These are phyloP conservation scores for Populus hybrid DNA, from an alignment of 441 rosid genomes.

Conservation along the genomic window DNA sequence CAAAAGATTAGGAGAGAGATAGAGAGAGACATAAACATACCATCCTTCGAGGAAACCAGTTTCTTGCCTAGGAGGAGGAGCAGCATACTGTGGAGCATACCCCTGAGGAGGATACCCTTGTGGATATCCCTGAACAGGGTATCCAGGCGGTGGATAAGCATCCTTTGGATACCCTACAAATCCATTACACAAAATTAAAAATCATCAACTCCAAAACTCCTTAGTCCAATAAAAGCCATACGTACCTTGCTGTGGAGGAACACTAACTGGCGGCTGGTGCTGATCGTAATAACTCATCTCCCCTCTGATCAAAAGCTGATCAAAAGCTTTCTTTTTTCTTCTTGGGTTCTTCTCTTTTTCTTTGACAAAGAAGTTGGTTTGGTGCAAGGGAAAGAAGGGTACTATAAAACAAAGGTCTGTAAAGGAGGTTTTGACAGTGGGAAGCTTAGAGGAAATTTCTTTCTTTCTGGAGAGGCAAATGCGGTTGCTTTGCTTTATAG, in stretches of 20 bases:
- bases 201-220: neutral
- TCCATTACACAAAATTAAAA: neutral
- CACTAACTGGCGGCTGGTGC: slow-evolving; percentile 30
- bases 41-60: slow-evolving; percentile 67
- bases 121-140: slow-evolving; percentile 50
- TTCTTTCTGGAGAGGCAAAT: no score
- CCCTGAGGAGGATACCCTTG: slow-evolving; percentile 31
- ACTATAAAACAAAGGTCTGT: no score
- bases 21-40: slow-evolving; percentile 23
- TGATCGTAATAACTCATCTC: no score
- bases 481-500: no score
- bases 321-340: no score
- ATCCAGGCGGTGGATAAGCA: slow-evolving; percentile 68
- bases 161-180: slow-evolving; percentile 61
- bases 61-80: slow-evolving; percentile 43
- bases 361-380: no score
- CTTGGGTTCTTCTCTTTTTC: no score
- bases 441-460: no score
- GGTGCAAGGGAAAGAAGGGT: no score
- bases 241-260: slow-evolving; percentile 74
- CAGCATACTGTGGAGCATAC: slow-evolving; percentile 46
- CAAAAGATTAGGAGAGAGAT: no score
- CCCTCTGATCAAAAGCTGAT: no score
- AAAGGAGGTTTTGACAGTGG: no score
- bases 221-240: neutral